Conservation (phyloP, 2,329 filamentous ascomycete species). For the Trichoderma guizhouense region DNA sequence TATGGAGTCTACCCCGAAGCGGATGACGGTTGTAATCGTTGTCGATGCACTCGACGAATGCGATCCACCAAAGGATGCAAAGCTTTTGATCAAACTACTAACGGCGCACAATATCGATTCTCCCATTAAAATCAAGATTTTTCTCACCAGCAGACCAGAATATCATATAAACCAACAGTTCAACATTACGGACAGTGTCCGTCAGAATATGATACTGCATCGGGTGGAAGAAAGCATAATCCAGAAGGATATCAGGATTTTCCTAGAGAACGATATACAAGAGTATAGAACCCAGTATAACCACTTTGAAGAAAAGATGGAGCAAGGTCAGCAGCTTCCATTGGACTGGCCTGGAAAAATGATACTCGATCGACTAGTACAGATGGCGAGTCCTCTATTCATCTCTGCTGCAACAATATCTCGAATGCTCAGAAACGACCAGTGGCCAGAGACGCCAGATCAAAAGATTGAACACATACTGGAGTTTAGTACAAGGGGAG, state of each 20-base stretch:
- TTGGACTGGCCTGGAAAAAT: not conserved
- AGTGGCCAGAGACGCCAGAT: not conserved
- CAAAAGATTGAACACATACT: not conserved
- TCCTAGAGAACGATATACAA: too few relatives aligned
- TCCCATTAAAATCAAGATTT: not conserved
- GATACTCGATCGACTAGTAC: not conserved
- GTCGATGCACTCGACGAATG: constrained; percentile 1
- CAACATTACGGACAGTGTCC: not conserved
- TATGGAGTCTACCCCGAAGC: too few relatives aligned
- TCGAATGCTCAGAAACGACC: not conserved
- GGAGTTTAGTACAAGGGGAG: not conserved
- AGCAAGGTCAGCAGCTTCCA: not conserved
- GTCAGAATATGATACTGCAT: not conserved
- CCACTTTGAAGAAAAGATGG: not conserved
- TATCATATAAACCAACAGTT: not conserved
- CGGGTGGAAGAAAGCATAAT: not conserved
- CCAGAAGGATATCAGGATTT: not conserved
- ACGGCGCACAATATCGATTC: not conserved
- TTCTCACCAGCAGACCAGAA: not conserved
- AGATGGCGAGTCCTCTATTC: not conserved
- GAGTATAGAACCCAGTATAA: not conserved
- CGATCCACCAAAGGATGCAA: not conserved
- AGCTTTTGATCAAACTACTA: not conserved
- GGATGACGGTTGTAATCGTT: too few relatives aligned
- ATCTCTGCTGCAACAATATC: not conserved